phyloP scores from a whole-genome alignment of 2,329 filamentous ascomycete species.

The Dactylellina parvicollis region DNA sequence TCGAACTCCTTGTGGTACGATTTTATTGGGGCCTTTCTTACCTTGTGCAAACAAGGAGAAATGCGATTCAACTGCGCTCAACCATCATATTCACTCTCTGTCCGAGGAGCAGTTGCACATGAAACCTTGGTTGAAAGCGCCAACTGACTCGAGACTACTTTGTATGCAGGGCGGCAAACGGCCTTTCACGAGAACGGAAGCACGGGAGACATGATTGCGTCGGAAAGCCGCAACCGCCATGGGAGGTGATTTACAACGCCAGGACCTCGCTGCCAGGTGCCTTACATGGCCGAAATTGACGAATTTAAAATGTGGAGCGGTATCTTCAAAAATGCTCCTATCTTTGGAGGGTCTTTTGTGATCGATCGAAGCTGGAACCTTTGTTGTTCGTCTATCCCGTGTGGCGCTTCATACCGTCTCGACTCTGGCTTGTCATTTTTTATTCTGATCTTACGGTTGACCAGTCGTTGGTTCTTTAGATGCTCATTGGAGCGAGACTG shows the following conservation, averaged over 20 bases:
- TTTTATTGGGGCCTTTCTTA: no score
- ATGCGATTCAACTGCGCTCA: not conserved
- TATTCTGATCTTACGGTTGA: not conserved
- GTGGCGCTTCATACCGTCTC: conserved; percentile 1
- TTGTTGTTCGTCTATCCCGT: not conserved
- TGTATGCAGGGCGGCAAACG: not conserved
- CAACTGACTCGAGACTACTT: not conserved
- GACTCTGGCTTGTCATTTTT: not conserved
- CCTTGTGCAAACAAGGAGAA: not conserved
- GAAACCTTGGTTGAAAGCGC: not conserved
- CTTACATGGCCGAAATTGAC: conserved; percentile 3
- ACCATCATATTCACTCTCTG: not conserved
- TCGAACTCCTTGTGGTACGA: no score
- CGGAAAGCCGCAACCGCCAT: conserved; percentile 35
- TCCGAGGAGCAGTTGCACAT: no score
- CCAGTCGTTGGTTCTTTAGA: not conserved
- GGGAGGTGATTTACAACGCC: not conserved
- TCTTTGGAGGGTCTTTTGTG: conserved; percentile 17
- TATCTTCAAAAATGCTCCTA: conserved; percentile 18
- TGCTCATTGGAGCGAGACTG: conserved; percentile 23
- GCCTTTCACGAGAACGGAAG: conserved; percentile 14
- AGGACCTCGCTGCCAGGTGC: not conserved
- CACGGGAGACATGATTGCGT: conserved; percentile 6
- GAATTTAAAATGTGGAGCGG: conserved; percentile 8
- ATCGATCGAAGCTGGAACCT: not conserved